phyloP scores from a whole-genome alignment of 257 asterid species.

The Avicennia marina region DNA sequence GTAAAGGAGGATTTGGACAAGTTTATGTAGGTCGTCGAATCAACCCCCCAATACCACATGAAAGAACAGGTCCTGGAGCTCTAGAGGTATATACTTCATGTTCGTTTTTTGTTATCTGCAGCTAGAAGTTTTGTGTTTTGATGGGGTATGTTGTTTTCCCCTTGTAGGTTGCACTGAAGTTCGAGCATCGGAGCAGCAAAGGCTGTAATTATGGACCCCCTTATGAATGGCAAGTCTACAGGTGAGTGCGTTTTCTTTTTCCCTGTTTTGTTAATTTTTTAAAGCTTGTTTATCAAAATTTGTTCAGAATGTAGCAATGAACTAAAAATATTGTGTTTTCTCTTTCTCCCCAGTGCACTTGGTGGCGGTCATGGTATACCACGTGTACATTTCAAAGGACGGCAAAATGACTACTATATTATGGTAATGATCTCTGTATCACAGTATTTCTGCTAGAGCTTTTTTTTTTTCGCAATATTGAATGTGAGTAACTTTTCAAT shows the following conservation, averaged over 20 bases:
- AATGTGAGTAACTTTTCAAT: not conserved
- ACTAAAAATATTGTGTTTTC: not conserved
- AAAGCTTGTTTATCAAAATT: not conserved
- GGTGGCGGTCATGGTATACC: conserved; percentile 64
- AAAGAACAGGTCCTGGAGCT: conserved; percentile 68
- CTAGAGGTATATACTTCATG: conserved; percentile 39
- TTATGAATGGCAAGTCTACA: conserved; percentile 57
- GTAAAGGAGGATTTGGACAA: conserved; percentile 88
- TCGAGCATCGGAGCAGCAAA: conserved; percentile 47
- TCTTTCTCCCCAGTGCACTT: conserved; percentile 30
- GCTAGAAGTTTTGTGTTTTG: not conserved
- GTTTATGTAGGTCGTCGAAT: conserved; percentile 68
- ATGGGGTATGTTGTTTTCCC: conserved; percentile 7
- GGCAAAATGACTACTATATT: conserved; percentile 34
- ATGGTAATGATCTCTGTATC: conserved; percentile 30
- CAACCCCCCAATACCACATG: conserved; percentile 42
- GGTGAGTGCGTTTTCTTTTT: conserved; percentile 24
- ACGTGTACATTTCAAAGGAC: conserved; percentile 43
- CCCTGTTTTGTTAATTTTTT: not conserved
- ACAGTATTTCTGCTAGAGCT: not conserved
- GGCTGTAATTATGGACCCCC: conserved; percentile 49
- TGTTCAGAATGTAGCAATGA: not conserved
- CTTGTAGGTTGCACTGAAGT: conserved; percentile 60
- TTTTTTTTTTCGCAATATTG: not conserved
- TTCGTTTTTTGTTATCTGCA: not conserved